Evolutionary conservation across 768 basidiomycete species (phyloP), one percentile per base, ranked within the genome.

Genomic region (Tylopilus vinaceipallidus): DNA sequence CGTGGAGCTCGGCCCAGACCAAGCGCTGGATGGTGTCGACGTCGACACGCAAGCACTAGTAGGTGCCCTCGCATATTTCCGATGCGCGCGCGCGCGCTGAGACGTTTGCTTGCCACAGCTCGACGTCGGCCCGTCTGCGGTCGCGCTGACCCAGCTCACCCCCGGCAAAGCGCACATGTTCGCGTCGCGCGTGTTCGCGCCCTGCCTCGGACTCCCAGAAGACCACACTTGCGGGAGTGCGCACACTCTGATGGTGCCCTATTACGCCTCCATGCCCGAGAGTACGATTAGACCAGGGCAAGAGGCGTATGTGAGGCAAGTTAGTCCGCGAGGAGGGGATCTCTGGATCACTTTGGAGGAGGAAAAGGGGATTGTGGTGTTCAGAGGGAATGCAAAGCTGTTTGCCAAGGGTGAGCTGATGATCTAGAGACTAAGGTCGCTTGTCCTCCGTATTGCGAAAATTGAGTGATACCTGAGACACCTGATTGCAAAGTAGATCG

Each of bases 141-240:
- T 77, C 50, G 56, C 75, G 14, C 54, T 80, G 22, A 78, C 80
- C 66, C 68, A 24, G 50, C 55, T 23, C 60, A 70, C 56, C 4
- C 61, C 69, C 0, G 66, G 55, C 24, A 58, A 58, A 6, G 54
- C 68, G 11, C 69, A 68, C 43, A 57, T 56, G 14, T 82, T 79
- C 61, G 63, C 73, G 19, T 79, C 80, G 7, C 71, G 81, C 5
- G 75, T 81, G 71, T 80, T 82, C 55, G 65, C 74, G 6, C 78
- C 76, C 7, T 42, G 39, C 1, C 24, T 49, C 8, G 53, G 47
- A 57, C 61, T 43, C 16, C 66, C 66, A 4, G 79, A 81, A 63
- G 80, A 82, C 50, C 71, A 67, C 16, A 79, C 80, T 8, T 81
- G 78, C 50, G 81, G 80, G 13, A 76, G 76, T 32, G 78, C 80